Percentiles rank a stretch among this genome's conserved stretches.
Conservation (phyloP, 1,139 yeast genomes). For the Sugiyamaella pinicola region DNA sequence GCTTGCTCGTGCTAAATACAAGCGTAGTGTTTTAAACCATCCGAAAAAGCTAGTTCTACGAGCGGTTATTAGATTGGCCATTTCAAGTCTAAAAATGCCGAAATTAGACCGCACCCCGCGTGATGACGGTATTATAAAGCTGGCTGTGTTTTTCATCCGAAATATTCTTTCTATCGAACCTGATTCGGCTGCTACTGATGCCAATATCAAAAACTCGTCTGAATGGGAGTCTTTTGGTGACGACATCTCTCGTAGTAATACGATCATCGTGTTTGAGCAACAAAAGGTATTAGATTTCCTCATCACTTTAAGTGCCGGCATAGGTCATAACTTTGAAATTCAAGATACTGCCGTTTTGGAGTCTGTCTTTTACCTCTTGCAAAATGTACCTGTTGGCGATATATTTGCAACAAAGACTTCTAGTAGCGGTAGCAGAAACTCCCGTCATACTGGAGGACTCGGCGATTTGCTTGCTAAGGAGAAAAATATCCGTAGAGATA, state of each 20-base stretch:
- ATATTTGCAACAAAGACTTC: slow-evolving; percentile 27
- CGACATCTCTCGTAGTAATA: slow-evolving; percentile 67
- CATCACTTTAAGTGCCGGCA: slow-evolving; percentile 64
- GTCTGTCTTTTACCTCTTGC: slow-evolving; percentile 62
- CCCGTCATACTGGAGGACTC: slow-evolving; percentile 39
- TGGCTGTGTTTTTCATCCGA: slow-evolving; percentile 73
- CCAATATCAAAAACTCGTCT: slow-evolving; percentile 25
- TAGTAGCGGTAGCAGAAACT: neutral
- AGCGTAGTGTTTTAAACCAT: slow-evolving; percentile 62
- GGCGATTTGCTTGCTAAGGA: slow-evolving; percentile 62
- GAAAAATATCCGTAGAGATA: slow-evolving; percentile 51
- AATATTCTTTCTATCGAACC: slow-evolving; percentile 79
- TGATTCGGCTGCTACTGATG: slow-evolving; percentile 34
- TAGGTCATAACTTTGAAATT: slow-evolving; percentile 65
- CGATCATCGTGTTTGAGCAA: slow-evolving; percentile 57
- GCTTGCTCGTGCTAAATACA: slow-evolving; percentile 70
- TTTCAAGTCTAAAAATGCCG: slow-evolving; percentile 62
- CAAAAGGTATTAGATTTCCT: slow-evolving; percentile 75
- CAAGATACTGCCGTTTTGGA: slow-evolving; percentile 71
- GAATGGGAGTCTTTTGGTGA: slow-evolving; percentile 27
- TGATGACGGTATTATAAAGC: slow-evolving; percentile 71
- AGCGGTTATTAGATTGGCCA: slow-evolving; percentile 69
- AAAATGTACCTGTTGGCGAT: slow-evolving; percentile 53
- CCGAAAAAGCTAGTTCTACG: slow-evolving; percentile 64
- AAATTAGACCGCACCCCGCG: slow-evolving; percentile 63